Evolutionary conservation across 306 rosid genomes (phyloP).

Genomic region (Cucumis sativus): Cucumber_9930_V3 NC_026655.2:25010001-25010500

Average conservation of each 20-base stretch:
- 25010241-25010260: conserved; percentile 37
- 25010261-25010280: conserved; percentile 31
- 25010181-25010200: conserved; percentile 26
- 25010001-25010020: conserved; percentile 81
- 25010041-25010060: conserved; percentile 57
- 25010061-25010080: conserved; percentile 77
- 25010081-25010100: conserved; percentile 58
- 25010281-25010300: conserved; percentile 30
- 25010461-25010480: conserved; percentile 99
- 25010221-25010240: conserved; percentile 30
- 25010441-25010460: conserved; percentile 92
- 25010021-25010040: conserved; percentile 71
- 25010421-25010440: conserved; percentile 57
- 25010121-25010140: conserved; percentile 34
- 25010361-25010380: conserved; percentile 34
- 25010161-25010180: conserved; percentile 27
- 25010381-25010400: conserved; percentile 42
- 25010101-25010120: conserved; percentile 57
- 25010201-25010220: conserved; percentile 28
- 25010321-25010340: conserved; percentile 35
- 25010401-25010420: conserved; percentile 35
- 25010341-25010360: conserved; percentile 29
- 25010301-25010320: conserved; percentile 74
- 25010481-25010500: conserved; percentile 70
- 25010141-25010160: conserved; percentile 32